A percentile compares a stretch with the other conserved stretches of the same genome.
Conservation (phyloP, 257 asterid species). For the Solanum dulcamara region DNA sequence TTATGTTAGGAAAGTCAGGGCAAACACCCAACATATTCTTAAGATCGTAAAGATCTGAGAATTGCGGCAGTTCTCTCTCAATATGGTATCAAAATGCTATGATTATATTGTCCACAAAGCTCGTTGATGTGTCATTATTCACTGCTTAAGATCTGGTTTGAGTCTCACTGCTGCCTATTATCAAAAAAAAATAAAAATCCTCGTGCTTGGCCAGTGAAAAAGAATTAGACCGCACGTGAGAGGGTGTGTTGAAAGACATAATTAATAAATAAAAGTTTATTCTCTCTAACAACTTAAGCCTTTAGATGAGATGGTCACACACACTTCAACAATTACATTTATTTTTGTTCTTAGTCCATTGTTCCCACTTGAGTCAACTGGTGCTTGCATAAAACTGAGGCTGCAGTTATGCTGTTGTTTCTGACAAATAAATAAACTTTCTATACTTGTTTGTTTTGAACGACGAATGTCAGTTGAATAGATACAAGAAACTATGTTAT, state of each 20-base stretch:
- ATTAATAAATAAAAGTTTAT: not conserved
- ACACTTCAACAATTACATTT: not conserved
- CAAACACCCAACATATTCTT: too few relatives aligned
- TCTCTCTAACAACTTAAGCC: not conserved
- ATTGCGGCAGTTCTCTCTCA: not conserved
- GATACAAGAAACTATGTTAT: not conserved
- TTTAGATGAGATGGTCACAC: not conserved
- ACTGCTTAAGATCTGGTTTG: not conserved
- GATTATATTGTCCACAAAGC: not conserved
- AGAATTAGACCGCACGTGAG: not conserved
- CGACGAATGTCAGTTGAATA: not conserved
- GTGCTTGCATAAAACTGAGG: not conserved
- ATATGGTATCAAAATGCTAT: not conserved
- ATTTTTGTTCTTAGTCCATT: not conserved
- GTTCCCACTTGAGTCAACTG: not conserved
- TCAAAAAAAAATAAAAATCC: not conserved
- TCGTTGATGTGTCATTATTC: not conserved
- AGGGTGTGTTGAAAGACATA: not conserved
- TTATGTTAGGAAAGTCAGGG: too few relatives aligned
- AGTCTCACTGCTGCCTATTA: not conserved
- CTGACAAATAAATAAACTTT: not conserved
- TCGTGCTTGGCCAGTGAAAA: not conserved
- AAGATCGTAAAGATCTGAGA: not conserved
- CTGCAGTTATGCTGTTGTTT: not conserved
- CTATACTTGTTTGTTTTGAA: not conserved